Evolutionary conservation across 495 filamentous ascomycete species (phyloP), one percentile per base, ranked within the genome.

Genomic region (Zalerion maritima): DNA sequence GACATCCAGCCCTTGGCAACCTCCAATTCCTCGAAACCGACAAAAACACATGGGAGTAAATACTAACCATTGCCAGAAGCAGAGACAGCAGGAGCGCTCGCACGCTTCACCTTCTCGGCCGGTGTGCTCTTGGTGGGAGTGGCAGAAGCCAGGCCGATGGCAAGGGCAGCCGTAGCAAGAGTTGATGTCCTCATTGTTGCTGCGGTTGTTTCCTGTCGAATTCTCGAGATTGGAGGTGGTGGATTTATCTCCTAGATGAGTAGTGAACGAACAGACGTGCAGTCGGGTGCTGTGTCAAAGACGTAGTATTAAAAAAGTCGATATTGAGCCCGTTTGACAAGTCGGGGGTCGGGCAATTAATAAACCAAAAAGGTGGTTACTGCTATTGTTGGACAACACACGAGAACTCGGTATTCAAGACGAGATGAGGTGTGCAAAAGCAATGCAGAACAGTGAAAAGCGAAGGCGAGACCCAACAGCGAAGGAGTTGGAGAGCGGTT

Each of bases 51-150:
- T 16, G 10, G 13, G 5, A 26, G 6, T 9, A 14, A 20, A 29
- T 8, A 11, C 41, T 32, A 49, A 63, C 59, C 59, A 51, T 64
- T 65, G 21, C 59, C 60, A 17, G 57, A 60, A 18, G 46, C 55
- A 3, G 61, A 58, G 19, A 65, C 57, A 9, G 55, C 46, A 4
- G 60, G 57, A 19, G 59, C 26, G 23, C 50, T 32, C 15, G 45
- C 49, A 23, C 52, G 41, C 33, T 57, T 55, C 43, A 52, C 72
- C 51, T 49, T 75, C 55, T 58, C 70, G 64, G 59, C 67, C 51
- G 25, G 69, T 66, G 60, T 52, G 6, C 56, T 65, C 19, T 56
- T 58, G n/a, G 71, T 71, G 17, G 73, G 66, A 24, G 59, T 57
- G 26, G 72, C 71, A 14, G 57, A 50, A 21, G 63, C 71, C 32